A percentile compares a stretch with the other conserved stretches of the same genome.
Evolutionary conservation across 73 alveolate species (phyloP).

Genomic region (Paramecium primaurelia): DNA sequence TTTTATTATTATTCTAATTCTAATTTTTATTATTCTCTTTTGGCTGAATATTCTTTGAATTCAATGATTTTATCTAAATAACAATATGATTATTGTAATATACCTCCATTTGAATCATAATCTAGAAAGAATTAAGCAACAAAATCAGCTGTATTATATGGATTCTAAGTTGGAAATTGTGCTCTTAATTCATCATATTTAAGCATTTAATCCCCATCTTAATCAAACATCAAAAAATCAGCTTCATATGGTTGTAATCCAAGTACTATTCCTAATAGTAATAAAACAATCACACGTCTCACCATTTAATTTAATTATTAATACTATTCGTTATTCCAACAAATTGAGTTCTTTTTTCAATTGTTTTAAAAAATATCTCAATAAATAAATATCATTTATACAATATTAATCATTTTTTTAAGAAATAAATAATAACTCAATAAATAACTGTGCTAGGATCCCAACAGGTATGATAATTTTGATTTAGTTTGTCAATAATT

Average conservation of each 20-base stretch:
- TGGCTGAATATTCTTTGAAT: not conserved
- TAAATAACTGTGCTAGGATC: constrained; percentile 51
- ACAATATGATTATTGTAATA: not conserved
- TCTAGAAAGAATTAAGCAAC: constrained; percentile 1
- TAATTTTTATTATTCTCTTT: not conserved
- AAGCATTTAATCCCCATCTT: not conserved
- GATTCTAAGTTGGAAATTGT: not conserved
- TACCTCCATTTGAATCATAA: constrained; percentile 33
- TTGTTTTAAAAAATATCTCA: not conserved
- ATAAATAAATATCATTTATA: not conserved
- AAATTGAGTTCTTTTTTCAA: not conserved
- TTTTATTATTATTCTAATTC: not conserved
- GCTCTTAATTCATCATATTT: not conserved
- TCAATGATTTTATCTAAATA: not conserved
- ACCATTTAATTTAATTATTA: constrained; percentile 7
- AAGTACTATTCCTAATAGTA: constrained; percentile 2
- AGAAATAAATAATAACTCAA: not conserved
- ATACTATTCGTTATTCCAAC: not conserved
- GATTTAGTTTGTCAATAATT: constrained; percentile 48
- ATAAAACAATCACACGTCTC: constrained; percentile 25
- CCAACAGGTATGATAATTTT: constrained; percentile 49
- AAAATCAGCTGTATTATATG: not conserved
- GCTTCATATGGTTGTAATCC: constrained; percentile 29
- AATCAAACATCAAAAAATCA: constrained; percentile 35
- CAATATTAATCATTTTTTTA: not conserved